phyloP scores from a whole-genome alignment of 768 basidiomycete species.

The Suillus cothurnatus region DNA sequence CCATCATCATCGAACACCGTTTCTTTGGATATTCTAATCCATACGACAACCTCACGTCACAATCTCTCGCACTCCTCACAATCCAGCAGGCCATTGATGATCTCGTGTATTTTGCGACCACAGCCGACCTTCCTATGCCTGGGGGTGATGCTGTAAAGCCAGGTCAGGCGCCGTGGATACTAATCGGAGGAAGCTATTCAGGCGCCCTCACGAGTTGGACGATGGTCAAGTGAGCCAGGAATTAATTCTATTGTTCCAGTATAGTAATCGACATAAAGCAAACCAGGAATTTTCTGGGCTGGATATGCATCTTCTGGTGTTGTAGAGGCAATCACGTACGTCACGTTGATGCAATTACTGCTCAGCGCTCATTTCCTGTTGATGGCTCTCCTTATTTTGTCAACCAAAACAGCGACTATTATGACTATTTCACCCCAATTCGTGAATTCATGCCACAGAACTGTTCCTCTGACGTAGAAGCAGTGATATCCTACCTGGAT shows the following conservation, averaged over 20 bases:
- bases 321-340: constrained; percentile 46
- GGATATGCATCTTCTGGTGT: constrained; percentile 50
- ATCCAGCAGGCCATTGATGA: constrained; percentile 78
- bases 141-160: constrained; percentile 64
- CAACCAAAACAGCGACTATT: constrained; percentile 18
- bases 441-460: constrained; percentile 68
- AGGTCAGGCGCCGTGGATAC: constrained; percentile 44
- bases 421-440: constrained; percentile 70
- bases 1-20: constrained; percentile 69
- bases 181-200: constrained; percentile 46
- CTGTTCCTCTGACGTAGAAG: constrained; percentile 72
- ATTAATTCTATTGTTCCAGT: not conserved
- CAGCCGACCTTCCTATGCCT: constrained; percentile 67
- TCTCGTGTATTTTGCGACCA: constrained; percentile 68
- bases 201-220: constrained; percentile 60
- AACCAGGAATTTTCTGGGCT: constrained; percentile 42
- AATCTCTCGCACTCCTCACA: constrained; percentile 61
- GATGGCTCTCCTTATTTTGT: constrained; percentile 2
- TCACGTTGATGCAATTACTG: constrained; percentile 7
- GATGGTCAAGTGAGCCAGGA: constrained; percentile 59
- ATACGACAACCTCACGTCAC: constrained; percentile 54
- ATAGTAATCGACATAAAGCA: constrained; percentile 25
- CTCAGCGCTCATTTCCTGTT: not conserved
- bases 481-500: constrained; percentile 64
- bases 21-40: constrained; percentile 82